A percentile compares a stretch with the other conserved stretches of the same genome.
These are phyloP conservation scores for Trichosporon ovoides DNA, from an alignment of 1,284 basidiomycete genomes.

Conservation along the genomic window DNA sequence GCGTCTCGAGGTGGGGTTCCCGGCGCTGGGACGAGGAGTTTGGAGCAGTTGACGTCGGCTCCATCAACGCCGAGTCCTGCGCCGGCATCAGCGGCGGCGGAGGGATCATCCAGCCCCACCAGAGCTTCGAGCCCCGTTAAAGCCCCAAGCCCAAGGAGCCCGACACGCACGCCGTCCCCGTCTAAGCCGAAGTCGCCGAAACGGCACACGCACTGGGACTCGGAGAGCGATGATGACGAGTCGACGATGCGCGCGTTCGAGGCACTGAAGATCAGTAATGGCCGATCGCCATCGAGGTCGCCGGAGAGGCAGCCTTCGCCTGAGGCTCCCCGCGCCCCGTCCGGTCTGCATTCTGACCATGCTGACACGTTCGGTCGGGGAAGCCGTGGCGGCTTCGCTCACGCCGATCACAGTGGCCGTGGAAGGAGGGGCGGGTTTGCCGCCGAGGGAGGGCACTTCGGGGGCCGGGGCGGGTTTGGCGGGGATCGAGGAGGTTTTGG, in stretches of 20 bases:
- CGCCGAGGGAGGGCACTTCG: not conserved
- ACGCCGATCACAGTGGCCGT: not conserved
- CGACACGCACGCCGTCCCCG: not conserved
- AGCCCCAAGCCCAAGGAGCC: not conserved
- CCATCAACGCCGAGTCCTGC: not conserved
- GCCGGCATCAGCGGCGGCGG: too few relatives aligned
- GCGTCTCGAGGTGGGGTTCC: constrained; percentile 51
- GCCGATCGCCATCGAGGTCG: not conserved
- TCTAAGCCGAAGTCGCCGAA: not conserved
- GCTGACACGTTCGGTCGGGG: too few relatives aligned
- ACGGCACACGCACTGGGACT: constrained; percentile 26
- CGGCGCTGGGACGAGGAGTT: not conserved
- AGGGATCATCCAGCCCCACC: too few relatives aligned
- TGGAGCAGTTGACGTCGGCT: not conserved
- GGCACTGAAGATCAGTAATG: constrained; percentile 12
- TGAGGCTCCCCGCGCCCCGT: too few relatives aligned
- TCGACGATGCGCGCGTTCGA: constrained; percentile 30
- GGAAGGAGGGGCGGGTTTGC: not conserved
- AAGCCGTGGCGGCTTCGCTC: not conserved
- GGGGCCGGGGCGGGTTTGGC: not conserved
- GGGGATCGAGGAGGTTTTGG: too few relatives aligned
- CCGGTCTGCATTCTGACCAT: too few relatives aligned
- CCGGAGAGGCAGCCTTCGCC: too few relatives aligned
- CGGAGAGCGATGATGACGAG: constrained; percentile 27
- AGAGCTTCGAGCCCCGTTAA: not conserved